Evolutionary conservation across 2,329 filamentous ascomycete genomes (phyloP), one percentile per base, ranked within the genome.

Genomic region (Cladophialophora carrionii): DNA sequence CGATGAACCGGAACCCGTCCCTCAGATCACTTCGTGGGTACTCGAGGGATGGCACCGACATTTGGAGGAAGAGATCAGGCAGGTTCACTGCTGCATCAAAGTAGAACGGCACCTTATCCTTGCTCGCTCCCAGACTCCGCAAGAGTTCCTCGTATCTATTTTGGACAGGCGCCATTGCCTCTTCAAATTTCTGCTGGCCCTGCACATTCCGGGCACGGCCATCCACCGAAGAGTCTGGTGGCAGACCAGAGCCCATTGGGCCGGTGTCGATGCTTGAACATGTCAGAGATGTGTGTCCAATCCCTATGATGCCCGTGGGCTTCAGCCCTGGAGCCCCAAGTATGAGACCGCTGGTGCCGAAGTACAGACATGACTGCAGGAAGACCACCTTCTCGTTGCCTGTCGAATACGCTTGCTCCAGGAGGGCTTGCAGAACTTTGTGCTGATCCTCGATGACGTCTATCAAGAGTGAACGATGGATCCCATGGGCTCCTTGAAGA

Each of bases 21-120:
- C 51, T 53, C 24, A 53, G 51, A 32, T 53, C 51, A 26, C 51
- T 53, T 17, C 51, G 51, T 9, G 51, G 51, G 9, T 53, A 53
- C n/a, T 53, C 51, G 17, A 53, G 51, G 7, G 51, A 53, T 53
- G 51, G 51, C 10, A 53, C 29, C 14, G 51, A 53, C 51, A 53
- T 53, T 17, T 53, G 51, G 4, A 53, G 26, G 29, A 53, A 53
- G 7, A 53, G 26, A 26, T 53, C 51, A 26, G 51, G 51, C 29
- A 53, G 26, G 51, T 53, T 53, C 51, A 53, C 51, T 53, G 51
- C 26, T 17, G 51, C 51, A 10, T 53, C 51, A n/a, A 53, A 53
- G 26, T 53, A 53, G 51, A 53, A 53, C 7, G 51, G 51, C 10
- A 53, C 26, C 10, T 26, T 26, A 3, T 53, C 6, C 51, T 26